Evolutionary conservation across 208 protist species (phyloP), one percentile per base, ranked within the genome.

Genomic region (Naegleria fowleri): DNA sequence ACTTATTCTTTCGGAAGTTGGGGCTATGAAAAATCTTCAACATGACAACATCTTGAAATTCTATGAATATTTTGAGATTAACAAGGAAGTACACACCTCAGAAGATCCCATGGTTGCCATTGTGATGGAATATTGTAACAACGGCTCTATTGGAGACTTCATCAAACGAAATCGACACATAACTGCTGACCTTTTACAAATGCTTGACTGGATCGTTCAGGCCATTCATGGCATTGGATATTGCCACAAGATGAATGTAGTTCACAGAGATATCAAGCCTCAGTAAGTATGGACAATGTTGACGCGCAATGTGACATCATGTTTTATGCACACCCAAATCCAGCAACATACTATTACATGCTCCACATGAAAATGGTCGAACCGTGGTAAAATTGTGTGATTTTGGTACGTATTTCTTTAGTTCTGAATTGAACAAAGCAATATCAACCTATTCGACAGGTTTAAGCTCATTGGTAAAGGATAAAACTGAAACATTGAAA

Each of bases 251-350:
- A 29, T 36, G 29, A 79, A 79, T 36, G 19, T 79, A 33, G 7
- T 25, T 79, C 67, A 79, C 9, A 79, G 67, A 79, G 67, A 79
- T 79, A 79, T 79, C 29, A 79, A 79, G n/a, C 67, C 67, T 36
- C 67, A 79, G 67, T 79, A 79, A 79, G 67, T 79, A 75, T 16
- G 4, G 13, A 16, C n/a, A 36, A 36, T 67, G 19, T 67, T 67
- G 19, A 13, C 55, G 4, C 22, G 2, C 55, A 67, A 67, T 67
- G 19, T 29, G 22, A 67, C 11, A 67, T 19, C 13, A 7, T 48
- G 43, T 48, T 48, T 48, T 48, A 48, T 48, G 11, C 55, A 67
- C 11, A 29, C 11, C 13, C 55, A 4, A 67, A 22, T 67, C 4
- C 55, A 79, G 67, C n/a, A 79, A 79, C 9, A 36, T 79, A 36